These are phyloP conservation scores for Mycena rebaudengoi DNA, from an alignment of 768 basidiomycete species.

Conservation along the genomic window DNA sequence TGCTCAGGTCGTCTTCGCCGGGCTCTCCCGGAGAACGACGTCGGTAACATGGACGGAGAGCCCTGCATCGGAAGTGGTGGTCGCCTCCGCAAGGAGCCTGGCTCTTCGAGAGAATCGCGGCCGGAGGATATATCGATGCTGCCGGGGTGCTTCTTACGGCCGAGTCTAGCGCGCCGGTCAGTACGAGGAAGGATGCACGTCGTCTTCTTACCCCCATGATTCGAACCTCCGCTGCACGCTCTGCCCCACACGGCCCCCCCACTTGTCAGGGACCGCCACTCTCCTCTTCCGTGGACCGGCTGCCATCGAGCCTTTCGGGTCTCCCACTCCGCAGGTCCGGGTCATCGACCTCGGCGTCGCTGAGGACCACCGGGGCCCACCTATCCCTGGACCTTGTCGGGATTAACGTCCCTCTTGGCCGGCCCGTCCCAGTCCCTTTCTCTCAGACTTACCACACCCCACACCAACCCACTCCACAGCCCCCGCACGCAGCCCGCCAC, in stretches of 20 bases:
- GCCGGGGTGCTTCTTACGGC: constrained; percentile 19
- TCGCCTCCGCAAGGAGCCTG: constrained; percentile 9
- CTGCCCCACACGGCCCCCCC: constrained; percentile 52
- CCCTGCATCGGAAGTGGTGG: constrained; percentile 11
- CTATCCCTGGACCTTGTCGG: constrained; percentile 29
- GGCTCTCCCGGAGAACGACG: constrained; percentile 31
- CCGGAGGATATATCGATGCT: constrained; percentile 20
- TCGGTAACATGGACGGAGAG: neutral
- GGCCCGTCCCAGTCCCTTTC: constrained; percentile 42
- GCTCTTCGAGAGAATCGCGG: constrained; percentile 23
- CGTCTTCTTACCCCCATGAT: constrained; percentile 55
- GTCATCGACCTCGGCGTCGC: constrained; percentile 52
- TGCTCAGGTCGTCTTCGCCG: constrained; percentile 79
- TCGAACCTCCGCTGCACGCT: constrained; percentile 55
- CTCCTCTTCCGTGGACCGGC: constrained; percentile 54
- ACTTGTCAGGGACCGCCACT: constrained; percentile 48
- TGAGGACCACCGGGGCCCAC: constrained; percentile 38
- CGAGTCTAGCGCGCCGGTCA: constrained; percentile 2
- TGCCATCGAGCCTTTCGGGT: constrained; percentile 36
- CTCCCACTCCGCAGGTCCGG: constrained; percentile 14
- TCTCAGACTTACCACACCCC: constrained; percentile 46
- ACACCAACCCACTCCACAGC: constrained; percentile 55
- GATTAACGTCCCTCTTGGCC: constrained; percentile 15
- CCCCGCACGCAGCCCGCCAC: constrained; percentile 49
- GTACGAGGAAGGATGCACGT: constrained; percentile 34